phyloP scores from a whole-genome alignment of 176 grass and related monocot species.

The Thinopyrum elongatum region DNA sequence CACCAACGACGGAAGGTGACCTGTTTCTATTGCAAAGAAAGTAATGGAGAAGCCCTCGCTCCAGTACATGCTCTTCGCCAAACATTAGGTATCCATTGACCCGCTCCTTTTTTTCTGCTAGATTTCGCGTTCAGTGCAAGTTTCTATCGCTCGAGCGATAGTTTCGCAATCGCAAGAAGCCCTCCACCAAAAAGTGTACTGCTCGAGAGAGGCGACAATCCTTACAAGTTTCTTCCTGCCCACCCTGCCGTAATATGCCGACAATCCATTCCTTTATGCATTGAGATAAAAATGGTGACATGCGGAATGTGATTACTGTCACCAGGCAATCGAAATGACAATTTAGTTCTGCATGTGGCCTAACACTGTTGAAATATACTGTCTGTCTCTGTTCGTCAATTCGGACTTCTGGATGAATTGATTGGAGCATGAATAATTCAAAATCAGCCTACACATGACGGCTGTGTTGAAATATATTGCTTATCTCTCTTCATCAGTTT shows the following conservation, averaged over 20 bases:
- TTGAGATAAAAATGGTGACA: neutral
- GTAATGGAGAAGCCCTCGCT: neutral
- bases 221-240: neutral
- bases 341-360: neutral
- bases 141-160: no score
- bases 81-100: conserved; percentile 10
- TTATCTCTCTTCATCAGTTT: no score
- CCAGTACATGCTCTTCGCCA: neutral
- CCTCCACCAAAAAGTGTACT: neutral
- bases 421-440: no score
- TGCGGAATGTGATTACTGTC: neutral
- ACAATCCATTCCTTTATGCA: no score
- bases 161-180: no score
- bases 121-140: neutral
- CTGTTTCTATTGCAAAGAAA: neutral
- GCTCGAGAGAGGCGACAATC: neutral
- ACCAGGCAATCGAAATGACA: neutral
- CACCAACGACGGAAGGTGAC: neutral
- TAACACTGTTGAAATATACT: neutral
- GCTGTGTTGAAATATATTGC: no score
- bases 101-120: neutral
- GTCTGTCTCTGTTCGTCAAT: no score
- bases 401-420: no score
- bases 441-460: no score
- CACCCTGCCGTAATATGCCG: neutral